Percentiles rank a stretch among this genome's conserved stretches.
Evolutionary conservation across 1,284 basidiomycete genomes (phyloP).

Genomic region (Austroboletus niveus): DNA sequence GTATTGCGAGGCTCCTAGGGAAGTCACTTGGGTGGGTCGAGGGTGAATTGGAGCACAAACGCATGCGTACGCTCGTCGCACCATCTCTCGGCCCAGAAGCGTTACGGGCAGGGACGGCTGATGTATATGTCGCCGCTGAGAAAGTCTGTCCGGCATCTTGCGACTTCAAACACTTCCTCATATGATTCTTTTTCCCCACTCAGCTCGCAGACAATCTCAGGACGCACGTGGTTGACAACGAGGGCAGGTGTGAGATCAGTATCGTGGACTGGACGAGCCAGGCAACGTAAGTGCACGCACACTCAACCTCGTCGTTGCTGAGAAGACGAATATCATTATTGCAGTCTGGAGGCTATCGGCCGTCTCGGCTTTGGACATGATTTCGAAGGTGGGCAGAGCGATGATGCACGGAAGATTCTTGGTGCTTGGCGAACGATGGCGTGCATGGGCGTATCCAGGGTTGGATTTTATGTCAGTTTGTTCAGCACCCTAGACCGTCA

Average conservation of each 20-base stretch:
- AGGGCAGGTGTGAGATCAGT: constrained; percentile 5
- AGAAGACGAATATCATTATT: not conserved
- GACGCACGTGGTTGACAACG: constrained; percentile 1
- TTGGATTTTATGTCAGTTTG: constrained; percentile 4
- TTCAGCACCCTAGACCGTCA: not conserved
- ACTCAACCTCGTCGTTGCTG: not conserved
- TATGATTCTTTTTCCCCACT: not conserved
- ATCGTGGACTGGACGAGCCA: constrained; percentile 8
- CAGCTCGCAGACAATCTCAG: constrained; percentile 7
- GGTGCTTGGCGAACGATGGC: constrained; percentile 7
- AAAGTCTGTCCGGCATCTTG: not conserved
- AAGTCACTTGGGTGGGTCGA: constrained; percentile 10
- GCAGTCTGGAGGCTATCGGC: constrained; percentile 5
- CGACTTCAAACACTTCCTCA: not conserved
- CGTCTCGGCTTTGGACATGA: constrained; percentile 10
- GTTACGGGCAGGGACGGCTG: constrained; percentile 3
- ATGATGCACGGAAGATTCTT: constrained; percentile 5
- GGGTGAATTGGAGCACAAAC: constrained; percentile 8
- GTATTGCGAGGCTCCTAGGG: constrained; percentile 4
- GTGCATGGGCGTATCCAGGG: not conserved
- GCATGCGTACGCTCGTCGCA: constrained; percentile 8
- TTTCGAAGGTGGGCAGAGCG: constrained; percentile 6
- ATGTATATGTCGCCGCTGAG: constrained; percentile 10
- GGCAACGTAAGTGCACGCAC: constrained; percentile 3
- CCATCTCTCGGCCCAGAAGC: constrained; percentile 6